These are phyloP conservation scores for Xylariaceae sp. DNA, from an alignment of 2,329 filamentous ascomycete species.

Conservation along the genomic window DNA sequence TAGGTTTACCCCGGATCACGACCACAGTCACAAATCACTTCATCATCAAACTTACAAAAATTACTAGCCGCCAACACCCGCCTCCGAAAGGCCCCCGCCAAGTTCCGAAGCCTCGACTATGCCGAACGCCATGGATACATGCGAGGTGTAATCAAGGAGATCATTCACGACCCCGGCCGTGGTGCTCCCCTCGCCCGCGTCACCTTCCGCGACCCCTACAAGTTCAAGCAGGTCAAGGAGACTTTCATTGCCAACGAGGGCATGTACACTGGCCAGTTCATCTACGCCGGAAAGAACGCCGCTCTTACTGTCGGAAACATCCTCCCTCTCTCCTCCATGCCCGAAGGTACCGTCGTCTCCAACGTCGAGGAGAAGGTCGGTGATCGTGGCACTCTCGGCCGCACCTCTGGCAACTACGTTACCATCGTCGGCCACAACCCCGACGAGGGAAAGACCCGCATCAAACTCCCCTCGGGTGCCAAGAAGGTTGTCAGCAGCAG, in stretches of 20 bases:
- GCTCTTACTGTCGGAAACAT: slow-evolving; percentile 96
- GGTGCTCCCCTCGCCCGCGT: slow-evolving; percentile 98
- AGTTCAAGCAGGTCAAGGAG: slow-evolving; percentile 96
- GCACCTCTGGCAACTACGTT: slow-evolving; percentile 99
- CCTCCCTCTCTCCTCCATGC: slow-evolving; percentile 90
- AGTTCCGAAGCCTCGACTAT: slow-evolving; percentile 97
- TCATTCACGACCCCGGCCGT: slow-evolving; percentile 98
- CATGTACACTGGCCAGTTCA: slow-evolving; percentile 99
- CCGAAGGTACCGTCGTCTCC: slow-evolving; percentile 98
- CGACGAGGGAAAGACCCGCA: slow-evolving; percentile 98
- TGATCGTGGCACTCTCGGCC: slow-evolving; percentile 94
- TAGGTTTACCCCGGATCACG: slow-evolving; percentile 36
- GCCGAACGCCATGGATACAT: slow-evolving; percentile 97
- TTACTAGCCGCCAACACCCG: slow-evolving; percentile 76
- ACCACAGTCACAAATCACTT: slow-evolving; percentile 3
- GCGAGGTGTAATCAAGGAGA: slow-evolving; percentile 97
- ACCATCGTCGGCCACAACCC: slow-evolving; percentile 98
- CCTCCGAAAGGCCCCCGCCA: slow-evolving; percentile 92
- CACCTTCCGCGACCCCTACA: slow-evolving; percentile 96
- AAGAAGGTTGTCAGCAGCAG: slow-evolving; percentile 98
- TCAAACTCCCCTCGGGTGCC: slow-evolving; percentile 98
- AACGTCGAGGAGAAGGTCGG: slow-evolving; percentile 99
- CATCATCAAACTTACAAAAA: slow-evolving; percentile 29
- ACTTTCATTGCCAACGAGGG: slow-evolving; percentile 99
- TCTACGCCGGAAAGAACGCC: slow-evolving; percentile 99